Percentiles rank a stretch among this genome's conserved stretches.
Evolutionary conservation across 2,329 filamentous ascomycete genomes (phyloP).

Genomic region (Ophiostoma sp.): DNA sequence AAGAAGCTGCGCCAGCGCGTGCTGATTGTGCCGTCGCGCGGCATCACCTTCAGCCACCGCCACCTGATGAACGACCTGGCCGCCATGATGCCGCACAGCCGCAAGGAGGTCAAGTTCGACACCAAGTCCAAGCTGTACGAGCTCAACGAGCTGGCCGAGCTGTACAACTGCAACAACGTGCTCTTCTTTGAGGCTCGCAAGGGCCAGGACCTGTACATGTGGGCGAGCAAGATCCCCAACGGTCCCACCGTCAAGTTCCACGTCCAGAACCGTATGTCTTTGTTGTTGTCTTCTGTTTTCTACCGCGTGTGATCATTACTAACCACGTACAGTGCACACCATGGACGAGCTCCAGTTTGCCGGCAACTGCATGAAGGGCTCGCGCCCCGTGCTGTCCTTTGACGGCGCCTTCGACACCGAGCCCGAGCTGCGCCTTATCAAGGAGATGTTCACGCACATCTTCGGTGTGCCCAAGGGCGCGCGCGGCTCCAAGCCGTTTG

Average conservation of each 20-base stretch:
- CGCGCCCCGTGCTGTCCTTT: conserved; percentile 84
- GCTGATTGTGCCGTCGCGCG: conserved; percentile 84
- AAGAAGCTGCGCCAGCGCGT: conserved; percentile 68
- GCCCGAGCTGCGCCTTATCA: conserved; percentile 74
- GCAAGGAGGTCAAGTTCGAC: conserved; percentile 95
- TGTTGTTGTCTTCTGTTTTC: not conserved
- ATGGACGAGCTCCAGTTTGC: conserved; percentile 97
- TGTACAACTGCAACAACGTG: conserved; percentile 84
- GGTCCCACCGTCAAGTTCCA: conserved; percentile 60
- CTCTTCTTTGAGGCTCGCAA: conserved; percentile 95
- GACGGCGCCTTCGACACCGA: conserved; percentile 78
- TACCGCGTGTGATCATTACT: no score
- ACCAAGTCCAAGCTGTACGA: conserved; percentile 83
- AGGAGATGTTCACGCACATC: conserved; percentile 82
- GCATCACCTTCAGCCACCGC: conserved; percentile 89
- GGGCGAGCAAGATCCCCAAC: conserved; percentile 87
- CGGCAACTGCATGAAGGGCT: conserved; percentile 93
- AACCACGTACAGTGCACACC: conserved; percentile 62
- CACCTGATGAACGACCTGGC: conserved; percentile 88
- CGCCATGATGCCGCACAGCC: conserved; percentile 80
- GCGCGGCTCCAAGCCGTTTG: conserved; percentile 87
- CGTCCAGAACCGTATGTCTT: conserved; percentile 62
- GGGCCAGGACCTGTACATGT: conserved; percentile 88
- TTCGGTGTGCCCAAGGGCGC: conserved; percentile 89
- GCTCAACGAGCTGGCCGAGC: conserved; percentile 67